These are phyloP conservation scores for Amanita exitialis DNA, from an alignment of 768 basidiomycete genomes.

Conservation along the genomic window DNA sequence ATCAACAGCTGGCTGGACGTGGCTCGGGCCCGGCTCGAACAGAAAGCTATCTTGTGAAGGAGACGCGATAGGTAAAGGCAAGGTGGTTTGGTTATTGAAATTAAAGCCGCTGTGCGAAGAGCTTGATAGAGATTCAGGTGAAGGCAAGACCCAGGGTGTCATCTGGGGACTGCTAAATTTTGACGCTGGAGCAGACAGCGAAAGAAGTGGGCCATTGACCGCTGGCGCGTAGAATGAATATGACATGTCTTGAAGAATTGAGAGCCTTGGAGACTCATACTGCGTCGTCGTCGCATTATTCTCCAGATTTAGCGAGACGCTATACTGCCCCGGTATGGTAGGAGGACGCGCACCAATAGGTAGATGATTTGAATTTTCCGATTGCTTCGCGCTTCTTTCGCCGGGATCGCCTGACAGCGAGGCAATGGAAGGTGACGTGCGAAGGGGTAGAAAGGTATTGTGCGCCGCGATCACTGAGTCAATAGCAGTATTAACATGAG, in stretches of 20 bases:
- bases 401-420: neutral
- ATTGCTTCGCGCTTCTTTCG: neutral
- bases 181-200: constrained; percentile 5
- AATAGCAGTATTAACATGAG: neutral
- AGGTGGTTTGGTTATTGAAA: neutral
- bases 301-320: neutral
- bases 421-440: neutral
- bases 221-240: neutral
- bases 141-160: neutral
- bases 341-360: neutral
- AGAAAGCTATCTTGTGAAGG: neutral
- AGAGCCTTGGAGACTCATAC: neutral
- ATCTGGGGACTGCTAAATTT: neutral
- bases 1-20: neutral
- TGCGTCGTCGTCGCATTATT: neutral
- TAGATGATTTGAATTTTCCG: neutral
- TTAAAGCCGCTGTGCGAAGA: neutral
- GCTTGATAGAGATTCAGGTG: constrained; percentile 4
- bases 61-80: neutral
- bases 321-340: neutral
- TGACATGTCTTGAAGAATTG: neutral
- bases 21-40: constrained; percentile 1
- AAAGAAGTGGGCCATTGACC: neutral
- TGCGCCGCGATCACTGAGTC: neutral
- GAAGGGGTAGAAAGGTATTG: neutral